Percentiles rank a stretch among this genome's conserved stretches.
Conservation (phyloP, 2,329 filamentous ascomycete species). For the Microcyclosporella mali region DNA sequence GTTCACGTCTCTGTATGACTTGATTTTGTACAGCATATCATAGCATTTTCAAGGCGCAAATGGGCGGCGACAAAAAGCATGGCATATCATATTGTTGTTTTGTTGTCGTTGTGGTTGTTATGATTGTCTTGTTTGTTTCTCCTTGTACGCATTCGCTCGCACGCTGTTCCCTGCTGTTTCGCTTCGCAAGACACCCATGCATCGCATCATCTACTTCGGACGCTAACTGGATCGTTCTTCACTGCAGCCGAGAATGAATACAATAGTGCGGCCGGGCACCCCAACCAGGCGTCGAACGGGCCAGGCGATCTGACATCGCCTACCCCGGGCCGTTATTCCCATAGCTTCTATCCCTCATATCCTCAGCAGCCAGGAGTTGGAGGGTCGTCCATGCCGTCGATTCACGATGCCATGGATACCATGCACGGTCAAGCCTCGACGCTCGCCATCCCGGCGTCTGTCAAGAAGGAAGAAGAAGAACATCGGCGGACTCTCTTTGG, state of each 20-base stretch:
- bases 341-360: constrained; percentile 70
- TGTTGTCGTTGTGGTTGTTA: constrained; percentile 28
- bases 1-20: constrained; percentile 19
- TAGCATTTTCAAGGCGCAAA: constrained; percentile 5
- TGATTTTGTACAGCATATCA: constrained; percentile 23
- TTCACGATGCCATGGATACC: constrained; percentile 53
- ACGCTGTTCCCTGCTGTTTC: constrained; percentile 22
- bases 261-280: constrained; percentile 56
- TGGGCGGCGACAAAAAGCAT: constrained; percentile 6
- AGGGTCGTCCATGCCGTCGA: constrained; percentile 57
- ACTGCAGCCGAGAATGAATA: constrained; percentile 52
- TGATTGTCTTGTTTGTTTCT: constrained; percentile 25
- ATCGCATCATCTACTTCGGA: constrained; percentile 25
- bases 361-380: constrained; percentile 53
- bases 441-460: constrained; percentile 33
- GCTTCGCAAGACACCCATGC: constrained; percentile 26
- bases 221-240: constrained; percentile 39
- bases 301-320: constrained; percentile 45
- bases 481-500: constrained; percentile 70
- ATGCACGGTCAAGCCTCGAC: constrained; percentile 31
- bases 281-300: constrained; percentile 57
- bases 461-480: constrained; percentile 48
- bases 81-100: constrained; percentile 24
- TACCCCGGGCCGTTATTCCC: constrained; percentile 64
- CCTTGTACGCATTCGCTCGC: constrained; percentile 16